A percentile compares a stretch with the other conserved stretches of the same genome.
Conservation (phyloP, 768 basidiomycete genomes). For the Astraeus odoratus region DNA sequence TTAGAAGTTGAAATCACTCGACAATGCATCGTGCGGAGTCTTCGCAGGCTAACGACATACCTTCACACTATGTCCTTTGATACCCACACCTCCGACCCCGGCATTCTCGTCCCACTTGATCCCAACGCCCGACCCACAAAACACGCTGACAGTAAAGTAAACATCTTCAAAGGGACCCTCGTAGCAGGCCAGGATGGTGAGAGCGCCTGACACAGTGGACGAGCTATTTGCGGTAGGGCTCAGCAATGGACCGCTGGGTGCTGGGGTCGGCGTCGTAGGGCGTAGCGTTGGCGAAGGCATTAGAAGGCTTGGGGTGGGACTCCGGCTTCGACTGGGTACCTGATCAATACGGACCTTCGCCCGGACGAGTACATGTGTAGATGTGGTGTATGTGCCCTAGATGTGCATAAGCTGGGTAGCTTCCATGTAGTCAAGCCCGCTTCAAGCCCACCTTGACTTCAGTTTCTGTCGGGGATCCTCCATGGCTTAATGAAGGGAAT, state of each 20-base stretch:
- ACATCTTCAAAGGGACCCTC: conserved; percentile 57
- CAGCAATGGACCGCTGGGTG: neutral
- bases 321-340: neutral
- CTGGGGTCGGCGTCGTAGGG: conserved; percentile 18
- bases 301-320: neutral
- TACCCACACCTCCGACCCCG: conserved; percentile 5
- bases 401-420: neutral
- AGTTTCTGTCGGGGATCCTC: conserved; percentile 25
- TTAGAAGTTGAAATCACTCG: neutral
- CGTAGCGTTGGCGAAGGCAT: neutral
- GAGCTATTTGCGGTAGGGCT: neutral
- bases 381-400: conserved; percentile 39
- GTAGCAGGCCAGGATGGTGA: conserved; percentile 60
- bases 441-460: conserved; percentile 31
- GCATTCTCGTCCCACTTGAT: conserved; percentile 43
- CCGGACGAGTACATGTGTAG: conserved; percentile 35
- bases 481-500: neutral
- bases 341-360: conserved; percentile 6
- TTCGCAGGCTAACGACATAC: neutral
- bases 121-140: conserved; percentile 26
- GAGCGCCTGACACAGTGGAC: conserved; percentile 20
- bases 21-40: no score
- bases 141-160: conserved; percentile 64
- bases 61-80: conserved; percentile 1
- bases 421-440: neutral